These are phyloP conservation scores for Cicer bijugum DNA, from an alignment of 306 rosid species.

Conservation along the genomic window DNA sequence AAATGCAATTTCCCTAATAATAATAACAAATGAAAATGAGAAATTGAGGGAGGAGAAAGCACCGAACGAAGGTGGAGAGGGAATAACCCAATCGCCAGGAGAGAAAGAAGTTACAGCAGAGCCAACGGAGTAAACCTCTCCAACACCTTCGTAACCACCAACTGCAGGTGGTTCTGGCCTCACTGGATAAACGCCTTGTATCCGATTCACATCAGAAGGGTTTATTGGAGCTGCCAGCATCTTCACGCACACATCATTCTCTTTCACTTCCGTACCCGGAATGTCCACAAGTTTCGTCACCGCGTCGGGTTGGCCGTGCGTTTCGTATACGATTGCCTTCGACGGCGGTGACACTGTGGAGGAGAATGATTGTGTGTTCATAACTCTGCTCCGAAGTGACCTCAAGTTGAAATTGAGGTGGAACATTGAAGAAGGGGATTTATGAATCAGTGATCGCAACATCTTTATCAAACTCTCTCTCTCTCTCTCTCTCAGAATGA, in stretches of 20 bases:
- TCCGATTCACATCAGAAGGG: slow-evolving; percentile 86
- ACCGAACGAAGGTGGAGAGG: slow-evolving; percentile 90
- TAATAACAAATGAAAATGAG: neutral
- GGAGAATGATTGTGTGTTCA: slow-evolving; percentile 54
- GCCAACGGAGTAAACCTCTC: slow-evolving; percentile 79
- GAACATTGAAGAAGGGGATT: slow-evolving; percentile 36
- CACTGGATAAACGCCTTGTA: slow-evolving; percentile 94
- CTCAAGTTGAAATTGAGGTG: neutral
- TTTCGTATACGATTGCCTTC: slow-evolving; percentile 81
- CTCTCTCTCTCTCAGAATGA: slow-evolving; percentile 1
- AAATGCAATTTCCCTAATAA: too few species aligned
- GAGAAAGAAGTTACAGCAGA: slow-evolving; percentile 59
- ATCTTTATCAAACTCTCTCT: slow-evolving; percentile 27
- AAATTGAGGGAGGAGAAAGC: neutral
- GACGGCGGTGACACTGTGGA: slow-evolving; percentile 78
- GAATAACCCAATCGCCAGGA: slow-evolving; percentile 91
- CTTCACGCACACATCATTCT: slow-evolving; percentile 83
- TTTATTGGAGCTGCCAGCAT: slow-evolving; percentile 92
- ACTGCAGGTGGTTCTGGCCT: slow-evolving; percentile 84
- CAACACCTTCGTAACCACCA: slow-evolving; percentile 95
- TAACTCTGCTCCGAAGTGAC: neutral
- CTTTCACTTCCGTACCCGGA: slow-evolving; percentile 68
- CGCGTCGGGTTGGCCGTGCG: slow-evolving; percentile 73
- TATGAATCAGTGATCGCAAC: slow-evolving; percentile 55
- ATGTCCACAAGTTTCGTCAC: slow-evolving; percentile 66